These are phyloP conservation scores for Boehmeria nivea DNA, from an alignment of 306 rosid species.

Conservation along the genomic window DNA sequence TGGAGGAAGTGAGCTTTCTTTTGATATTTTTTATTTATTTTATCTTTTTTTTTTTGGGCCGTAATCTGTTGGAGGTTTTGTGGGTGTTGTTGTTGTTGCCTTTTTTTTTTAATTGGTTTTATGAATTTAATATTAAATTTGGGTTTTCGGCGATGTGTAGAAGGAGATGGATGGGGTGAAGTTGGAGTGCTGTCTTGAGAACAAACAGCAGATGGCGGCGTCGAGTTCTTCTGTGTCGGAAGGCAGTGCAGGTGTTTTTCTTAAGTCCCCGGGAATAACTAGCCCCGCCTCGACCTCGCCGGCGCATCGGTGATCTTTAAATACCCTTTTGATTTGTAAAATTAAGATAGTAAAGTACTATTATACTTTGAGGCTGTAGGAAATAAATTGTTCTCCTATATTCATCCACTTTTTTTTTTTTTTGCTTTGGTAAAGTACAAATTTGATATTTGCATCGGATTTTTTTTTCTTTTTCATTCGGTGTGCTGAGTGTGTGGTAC, in stretches of 20 bases:
- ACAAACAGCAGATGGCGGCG: conserved; percentile 81
- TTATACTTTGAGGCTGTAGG: background rate
- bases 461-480: conserved; percentile 2
- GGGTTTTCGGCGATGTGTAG: conserved; percentile 43
- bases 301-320: conserved; percentile 54
- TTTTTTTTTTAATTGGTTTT: conserved; percentile 13
- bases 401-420: too few relatives aligned
- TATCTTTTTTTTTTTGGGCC: background rate
- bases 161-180: conserved; percentile 59
- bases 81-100: conserved; percentile 14
- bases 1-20: conserved; percentile 22
- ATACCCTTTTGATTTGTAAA: conserved; percentile 9
- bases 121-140: conserved; percentile 31
- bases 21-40: conserved; percentile 31
- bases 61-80: background rate
- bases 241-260: conserved; percentile 62
- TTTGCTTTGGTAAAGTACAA: too few relatives aligned
- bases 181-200: conserved; percentile 76
- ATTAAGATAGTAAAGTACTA: conserved; percentile 7
- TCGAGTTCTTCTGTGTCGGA: conserved; percentile 80
- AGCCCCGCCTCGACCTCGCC: conserved; percentile 69
- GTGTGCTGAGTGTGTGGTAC: too few relatives aligned
- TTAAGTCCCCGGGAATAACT: conserved; percentile 61
- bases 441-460: conserved; percentile 3
- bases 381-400: background rate